A percentile compares a stretch with the other conserved stretches of the same genome.
Evolutionary conservation across 2,329 filamentous ascomycete species (phyloP).

Genomic region (Aspergillus ustus): DNA sequence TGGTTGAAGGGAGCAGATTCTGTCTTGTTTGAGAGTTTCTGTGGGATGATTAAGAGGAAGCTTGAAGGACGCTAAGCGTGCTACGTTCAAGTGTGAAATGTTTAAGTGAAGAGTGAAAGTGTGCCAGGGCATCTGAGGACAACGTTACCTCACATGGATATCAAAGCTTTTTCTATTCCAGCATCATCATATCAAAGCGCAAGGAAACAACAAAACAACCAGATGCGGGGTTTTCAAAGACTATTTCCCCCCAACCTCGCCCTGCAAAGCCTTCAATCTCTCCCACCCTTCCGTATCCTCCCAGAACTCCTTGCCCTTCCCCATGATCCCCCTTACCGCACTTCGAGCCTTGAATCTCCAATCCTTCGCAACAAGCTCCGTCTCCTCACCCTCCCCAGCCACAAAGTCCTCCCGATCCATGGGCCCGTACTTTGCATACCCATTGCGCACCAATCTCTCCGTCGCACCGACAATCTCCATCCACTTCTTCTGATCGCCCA

Average conservation of each 20-base stretch:
- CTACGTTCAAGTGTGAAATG: neutral
- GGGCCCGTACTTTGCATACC: conserved; percentile 78
- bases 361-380: conserved; percentile 70
- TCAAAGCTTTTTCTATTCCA: conserved; percentile 7
- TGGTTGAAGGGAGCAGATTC: conserved; percentile 79
- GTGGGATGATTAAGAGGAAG: conserved; percentile 72
- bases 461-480: conserved; percentile 75
- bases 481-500: conserved; percentile 69
- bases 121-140: neutral
- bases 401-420: conserved; percentile 62
- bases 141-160: neutral
- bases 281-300: conserved; percentile 64
- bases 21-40: conserved; percentile 83
- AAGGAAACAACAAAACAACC: neutral
- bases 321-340: conserved; percentile 81
- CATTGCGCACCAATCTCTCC: conserved; percentile 72
- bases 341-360: conserved; percentile 91
- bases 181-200: neutral
- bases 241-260: conserved; percentile 36
- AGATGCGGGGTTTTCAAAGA: neutral
- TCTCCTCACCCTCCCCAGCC: conserved; percentile 46
- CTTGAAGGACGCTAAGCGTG: conserved; percentile 30
- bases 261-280: conserved; percentile 43
- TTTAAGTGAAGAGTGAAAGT: neutral
- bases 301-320: conserved; percentile 80